These are phyloP conservation scores for Lactifluus hygrophoroides DNA, from an alignment of 768 basidiomycete species.

Conservation along the genomic window DNA sequence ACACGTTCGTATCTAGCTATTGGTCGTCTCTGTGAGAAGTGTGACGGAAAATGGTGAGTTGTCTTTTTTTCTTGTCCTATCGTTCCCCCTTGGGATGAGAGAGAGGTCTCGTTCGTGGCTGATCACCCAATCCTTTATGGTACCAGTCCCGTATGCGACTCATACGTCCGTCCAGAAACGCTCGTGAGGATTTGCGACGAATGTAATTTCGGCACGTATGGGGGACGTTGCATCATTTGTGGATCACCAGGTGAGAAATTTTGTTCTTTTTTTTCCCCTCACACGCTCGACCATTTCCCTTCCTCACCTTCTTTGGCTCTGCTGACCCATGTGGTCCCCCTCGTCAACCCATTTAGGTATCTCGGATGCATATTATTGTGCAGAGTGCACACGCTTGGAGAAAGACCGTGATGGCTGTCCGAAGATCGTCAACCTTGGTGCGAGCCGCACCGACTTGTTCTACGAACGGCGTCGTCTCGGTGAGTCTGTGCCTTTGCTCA, in stretches of 20 bases:
- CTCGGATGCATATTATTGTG: conserved; percentile 98
- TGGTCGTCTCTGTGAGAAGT: conserved; percentile 96
- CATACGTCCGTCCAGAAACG: conserved; percentile 97
- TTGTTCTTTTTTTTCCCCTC: background rate
- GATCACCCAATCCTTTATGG: too few relatives aligned
- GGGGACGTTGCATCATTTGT: conserved; percentile 96
- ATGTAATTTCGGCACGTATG: conserved; percentile 98
- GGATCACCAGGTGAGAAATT: conserved; percentile 86
- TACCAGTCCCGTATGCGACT: conserved; percentile 96
- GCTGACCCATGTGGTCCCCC: background rate
- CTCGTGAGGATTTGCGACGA: conserved; percentile 98
- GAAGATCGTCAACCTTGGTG: conserved; percentile 96
- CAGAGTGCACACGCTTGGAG: conserved; percentile 92
- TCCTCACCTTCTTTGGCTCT: background rate
- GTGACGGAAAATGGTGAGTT: conserved; percentile 95
- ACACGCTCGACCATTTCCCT: background rate
- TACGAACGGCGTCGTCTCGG: conserved; percentile 84
- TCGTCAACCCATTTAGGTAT: conserved; percentile 52
- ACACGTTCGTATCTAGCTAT: conserved; percentile 51
- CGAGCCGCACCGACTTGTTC: conserved; percentile 86
- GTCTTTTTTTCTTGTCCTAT: background rate
- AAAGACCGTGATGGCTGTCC: conserved; percentile 98
- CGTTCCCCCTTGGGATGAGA: background rate
- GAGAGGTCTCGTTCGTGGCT: too few relatives aligned
- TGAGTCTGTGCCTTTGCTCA: conserved; percentile 27